Conservation (phyloP, 169 alveolate genomes). For the Babesia divergens region DNA sequence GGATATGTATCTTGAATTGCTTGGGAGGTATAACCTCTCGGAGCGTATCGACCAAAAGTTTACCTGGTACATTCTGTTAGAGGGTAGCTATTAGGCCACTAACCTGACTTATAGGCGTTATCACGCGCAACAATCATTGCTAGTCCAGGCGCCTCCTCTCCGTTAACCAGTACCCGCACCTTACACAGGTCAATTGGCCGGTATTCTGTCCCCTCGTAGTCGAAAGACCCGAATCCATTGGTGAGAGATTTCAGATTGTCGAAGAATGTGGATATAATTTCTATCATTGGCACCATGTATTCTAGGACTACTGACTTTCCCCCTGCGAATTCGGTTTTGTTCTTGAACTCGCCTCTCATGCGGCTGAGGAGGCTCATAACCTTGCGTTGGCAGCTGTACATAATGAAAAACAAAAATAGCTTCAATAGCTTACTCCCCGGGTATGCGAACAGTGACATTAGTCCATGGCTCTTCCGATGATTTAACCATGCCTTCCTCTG, state of each 20-base stretch:
- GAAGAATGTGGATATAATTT: slow-evolving; percentile 87
- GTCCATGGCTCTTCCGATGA: slow-evolving; percentile 67
- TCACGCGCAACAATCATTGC: slow-evolving; percentile 77
- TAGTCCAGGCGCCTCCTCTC: slow-evolving; percentile 86
- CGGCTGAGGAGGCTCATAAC: slow-evolving; percentile 28
- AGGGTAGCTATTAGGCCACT: not conserved
- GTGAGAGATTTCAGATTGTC: slow-evolving; percentile 86
- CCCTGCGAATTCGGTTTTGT: slow-evolving; percentile 57
- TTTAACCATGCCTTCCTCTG: slow-evolving; percentile 39
- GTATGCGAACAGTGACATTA: slow-evolving; percentile 50
- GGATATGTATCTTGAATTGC: slow-evolving; percentile 85
- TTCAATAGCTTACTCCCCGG: slow-evolving; percentile 38
- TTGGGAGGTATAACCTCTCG: slow-evolving; percentile 85
- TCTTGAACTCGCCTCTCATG: slow-evolving; percentile 67
- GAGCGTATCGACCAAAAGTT: slow-evolving; percentile 73
- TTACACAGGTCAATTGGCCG: slow-evolving; percentile 77
- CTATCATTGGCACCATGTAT: slow-evolving; percentile 87
- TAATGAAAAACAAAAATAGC: not conserved
- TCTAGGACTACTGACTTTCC: slow-evolving; percentile 67
- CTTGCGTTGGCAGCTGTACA: slow-evolving; percentile 34
- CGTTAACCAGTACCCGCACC: slow-evolving; percentile 77
- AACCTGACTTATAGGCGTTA: slow-evolving; percentile 73
- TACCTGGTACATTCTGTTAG: slow-evolving; percentile 53
- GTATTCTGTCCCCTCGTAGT: slow-evolving; percentile 80
- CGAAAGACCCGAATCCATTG: slow-evolving; percentile 86